Conservation (phyloP, 1,284 basidiomycete species). For the Puccinia sorghi region DNA sequence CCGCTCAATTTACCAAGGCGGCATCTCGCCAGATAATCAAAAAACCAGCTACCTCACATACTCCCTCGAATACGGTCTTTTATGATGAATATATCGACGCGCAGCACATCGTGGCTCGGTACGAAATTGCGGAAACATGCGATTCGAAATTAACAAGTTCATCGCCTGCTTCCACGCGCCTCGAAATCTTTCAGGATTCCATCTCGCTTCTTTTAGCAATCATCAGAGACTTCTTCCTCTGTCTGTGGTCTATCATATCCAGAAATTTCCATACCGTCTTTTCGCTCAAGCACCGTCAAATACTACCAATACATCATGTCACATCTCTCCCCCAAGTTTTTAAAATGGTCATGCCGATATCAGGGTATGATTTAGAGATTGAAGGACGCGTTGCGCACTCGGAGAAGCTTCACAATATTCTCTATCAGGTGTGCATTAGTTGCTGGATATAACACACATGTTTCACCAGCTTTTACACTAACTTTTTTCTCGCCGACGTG, state of each 20-base stretch:
- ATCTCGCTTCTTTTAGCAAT: background rate
- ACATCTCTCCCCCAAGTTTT: background rate
- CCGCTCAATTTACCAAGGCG: background rate
- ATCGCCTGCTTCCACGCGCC: background rate
- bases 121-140: background rate
- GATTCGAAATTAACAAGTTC: background rate
- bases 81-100: background rate
- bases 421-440: background rate
- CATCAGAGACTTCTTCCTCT: background rate
- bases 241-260: background rate
- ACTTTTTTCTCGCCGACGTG: background rate
- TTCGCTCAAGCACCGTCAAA: background rate
- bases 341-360: constrained; percentile 8
- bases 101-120: background rate
- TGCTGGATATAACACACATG: too few species aligned
- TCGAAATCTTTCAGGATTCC: background rate
- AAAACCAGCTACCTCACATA: background rate
- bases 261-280: background rate
- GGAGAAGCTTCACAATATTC: constrained; percentile 1
- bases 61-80: background rate
- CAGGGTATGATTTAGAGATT: constrained; percentile 1
- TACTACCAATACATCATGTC: background rate
- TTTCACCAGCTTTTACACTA: too few species aligned
- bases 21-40: background rate
- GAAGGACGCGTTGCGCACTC: constrained; percentile 10